These are phyloP conservation scores for Tetrapisispora namnaoensis DNA, from an alignment of 805 yeast genomes.

Conservation along the genomic window DNA sequence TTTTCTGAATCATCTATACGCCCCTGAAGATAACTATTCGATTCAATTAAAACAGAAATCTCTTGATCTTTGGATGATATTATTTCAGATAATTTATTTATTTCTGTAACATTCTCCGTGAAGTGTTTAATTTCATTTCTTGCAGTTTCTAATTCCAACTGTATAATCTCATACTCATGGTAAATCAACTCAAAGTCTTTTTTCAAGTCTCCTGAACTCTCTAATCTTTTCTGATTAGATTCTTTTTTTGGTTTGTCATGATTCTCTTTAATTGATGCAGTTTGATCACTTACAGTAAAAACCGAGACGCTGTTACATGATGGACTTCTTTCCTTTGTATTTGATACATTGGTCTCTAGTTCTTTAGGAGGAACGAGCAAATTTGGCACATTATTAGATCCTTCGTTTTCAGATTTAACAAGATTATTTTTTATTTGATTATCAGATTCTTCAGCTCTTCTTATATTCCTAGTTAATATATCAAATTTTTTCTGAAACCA, in stretches of 20 bases:
- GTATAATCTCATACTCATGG: neutral
- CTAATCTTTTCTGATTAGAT: too few relatives aligned
- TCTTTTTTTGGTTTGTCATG: neutral
- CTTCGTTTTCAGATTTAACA: conserved; percentile 4
- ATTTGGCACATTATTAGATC: conserved; percentile 9
- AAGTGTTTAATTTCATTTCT: neutral
- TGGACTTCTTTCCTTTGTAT: neutral
- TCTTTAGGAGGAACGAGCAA: neutral
- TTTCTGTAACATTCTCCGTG: neutral
- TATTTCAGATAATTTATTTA: neutral
- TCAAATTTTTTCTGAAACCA: conserved; percentile 55
- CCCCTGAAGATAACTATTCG: neutral
- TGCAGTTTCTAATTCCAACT: neutral
- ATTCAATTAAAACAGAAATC: neutral
- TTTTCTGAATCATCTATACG: neutral
- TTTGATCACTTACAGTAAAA: neutral
- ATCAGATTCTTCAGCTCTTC: conserved; percentile 17
- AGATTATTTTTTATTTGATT: conserved; percentile 23
- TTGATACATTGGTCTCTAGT: neutral
- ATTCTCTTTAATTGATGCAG: neutral
- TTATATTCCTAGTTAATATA: conserved; percentile 28
- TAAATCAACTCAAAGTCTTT: neutral
- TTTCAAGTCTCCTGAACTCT: neutral
- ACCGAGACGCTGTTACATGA: neutral
- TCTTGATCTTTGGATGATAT: neutral